Evolutionary conservation across 1,284 basidiomycete species (phyloP), one percentile per base, ranked within the genome.

Genomic region (Pyrrhoderma lamaoense): DNA sequence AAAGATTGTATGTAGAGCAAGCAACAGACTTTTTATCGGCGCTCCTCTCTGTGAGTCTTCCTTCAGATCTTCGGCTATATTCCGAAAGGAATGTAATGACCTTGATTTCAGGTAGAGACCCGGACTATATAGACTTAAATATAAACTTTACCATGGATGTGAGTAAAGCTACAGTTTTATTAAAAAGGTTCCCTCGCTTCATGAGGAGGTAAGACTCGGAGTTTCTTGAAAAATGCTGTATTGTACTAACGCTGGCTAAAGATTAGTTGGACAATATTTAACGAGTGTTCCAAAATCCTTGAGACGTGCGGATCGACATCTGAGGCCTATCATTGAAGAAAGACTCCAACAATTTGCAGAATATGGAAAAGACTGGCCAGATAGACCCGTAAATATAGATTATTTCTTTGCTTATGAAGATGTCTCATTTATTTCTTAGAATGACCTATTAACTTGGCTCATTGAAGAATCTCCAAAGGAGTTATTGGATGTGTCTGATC

Each of bases 11-110:
- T 65, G 63, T 49, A 62, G 73, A 9, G 62, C 62, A 13, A 65
- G 62, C 47, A 72, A 73, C 52, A 62, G 73, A 7, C 59, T 73
- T 8, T 68, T 72, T 42, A 67, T 72, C 9, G 72, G 71, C 3
- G 54, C 64, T 18, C 69, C 71, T 8, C 52, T 70, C 7, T 74
- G 72, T 70, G 52, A 44, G 63, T 60, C 21, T 31, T 25, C 21
- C 25, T 4, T n/a, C 22, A 27, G 27, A 2, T 42, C 8, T 37
- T 8, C 9, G 27, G 21, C 7, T 9, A 8, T 22, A 18, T 13
- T 3, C 43, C 27, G 31, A 22, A 21, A 23, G 19, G 16, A 14
- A 13, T 13, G 39, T 3, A 23, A 27, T 34, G 9, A 9, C 3
- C 4, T 18, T 16, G 8, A 5, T 4, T 37, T 16, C 38, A 76